Base-by-base conservation (phyloP, 371 early-diverging fungal species). In the Actinomortierella wolfii region DNA sequence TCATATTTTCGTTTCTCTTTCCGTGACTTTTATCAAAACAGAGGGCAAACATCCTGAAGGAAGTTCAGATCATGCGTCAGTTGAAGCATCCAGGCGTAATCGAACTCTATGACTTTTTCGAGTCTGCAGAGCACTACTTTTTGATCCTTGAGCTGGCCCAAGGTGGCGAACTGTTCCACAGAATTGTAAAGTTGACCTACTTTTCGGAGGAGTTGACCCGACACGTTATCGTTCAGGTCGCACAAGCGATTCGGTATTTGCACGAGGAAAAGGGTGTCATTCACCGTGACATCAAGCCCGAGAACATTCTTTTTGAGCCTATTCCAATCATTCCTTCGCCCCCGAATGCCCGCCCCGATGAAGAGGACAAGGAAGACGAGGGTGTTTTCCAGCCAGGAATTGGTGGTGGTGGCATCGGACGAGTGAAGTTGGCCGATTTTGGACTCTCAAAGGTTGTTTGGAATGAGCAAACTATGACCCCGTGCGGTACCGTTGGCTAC, bases 231-330 rank as follows among this genome's bases (percentile, higher is more conserved):
- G 76, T 83, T 20, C 97, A 98, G 78, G 91, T 98, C 20, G 91
- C 97, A 2, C 86, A 90, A 56, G 96, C 92, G 3, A 82, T 98
- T 29, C 85, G 87, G 39, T 95, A 96, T 70, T 81, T 97, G 44
- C 99, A 98, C 73, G 86, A 86, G 34, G 90, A 92, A 54, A 81
- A 84, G 57, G 93, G 93, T 20, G 88, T 97, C 26, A 93, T 94
- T 4, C 97, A 97, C 65, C 79, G 87, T 48, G 98, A 99, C 73
- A 92, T 99, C 67, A 99, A 99, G 79, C 94, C 94, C 34, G 99
- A 99, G 76, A 99, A 99, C 77, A 89, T 94, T 59, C 78, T 97
- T 24, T 93, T 89, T 76, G 88, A 88, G 56, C 82, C 90, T 26
- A 89, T 90, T 23, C 87, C 89, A 0, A 81, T 86, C 42, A 80